Conservation (phyloP, 176 grass and related monocot genomes). For the Tillandsia leiboldiana region DNA sequence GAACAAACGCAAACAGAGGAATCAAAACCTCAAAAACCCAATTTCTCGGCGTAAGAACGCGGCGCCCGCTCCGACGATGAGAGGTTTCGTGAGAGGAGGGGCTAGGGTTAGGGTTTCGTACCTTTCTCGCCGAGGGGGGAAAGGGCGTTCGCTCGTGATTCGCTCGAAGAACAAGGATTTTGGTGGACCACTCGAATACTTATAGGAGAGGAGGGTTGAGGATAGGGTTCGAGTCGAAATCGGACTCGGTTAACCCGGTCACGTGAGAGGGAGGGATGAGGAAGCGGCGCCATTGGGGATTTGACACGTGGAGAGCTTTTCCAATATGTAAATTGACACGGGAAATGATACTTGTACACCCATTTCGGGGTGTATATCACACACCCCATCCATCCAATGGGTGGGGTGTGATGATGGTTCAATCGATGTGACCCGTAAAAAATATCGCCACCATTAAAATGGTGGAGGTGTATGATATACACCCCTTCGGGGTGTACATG, state of each 20-base stretch:
- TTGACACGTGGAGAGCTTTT: neutral
- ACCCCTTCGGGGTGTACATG: too few species aligned
- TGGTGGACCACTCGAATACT: too few species aligned
- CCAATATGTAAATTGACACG: neutral
- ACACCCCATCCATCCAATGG: too few species aligned
- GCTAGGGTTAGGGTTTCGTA: conserved; percentile 8
- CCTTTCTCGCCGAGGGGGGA: neutral
- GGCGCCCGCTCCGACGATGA: neutral
- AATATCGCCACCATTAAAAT: too few species aligned
- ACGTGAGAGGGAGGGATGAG: neutral
- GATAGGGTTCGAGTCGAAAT: conserved; percentile 10
- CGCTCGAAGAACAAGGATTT: neutral
- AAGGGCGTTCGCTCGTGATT: neutral
- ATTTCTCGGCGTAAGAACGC: neutral
- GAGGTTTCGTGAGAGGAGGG: neutral
- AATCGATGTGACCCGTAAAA: too few species aligned
- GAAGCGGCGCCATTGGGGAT: neutral
- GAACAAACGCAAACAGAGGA: neutral
- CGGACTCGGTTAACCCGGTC: neutral
- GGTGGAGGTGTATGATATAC: too few species aligned
- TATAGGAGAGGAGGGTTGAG: neutral
- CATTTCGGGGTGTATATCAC: too few species aligned
- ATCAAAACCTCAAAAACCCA: neutral
- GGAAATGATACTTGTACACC: too few species aligned
- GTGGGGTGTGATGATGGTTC: too few species aligned